Evolutionary conservation across 192 early-diverging fungal genomes (phyloP).

Genomic region (Coemansia sp.): DNA sequence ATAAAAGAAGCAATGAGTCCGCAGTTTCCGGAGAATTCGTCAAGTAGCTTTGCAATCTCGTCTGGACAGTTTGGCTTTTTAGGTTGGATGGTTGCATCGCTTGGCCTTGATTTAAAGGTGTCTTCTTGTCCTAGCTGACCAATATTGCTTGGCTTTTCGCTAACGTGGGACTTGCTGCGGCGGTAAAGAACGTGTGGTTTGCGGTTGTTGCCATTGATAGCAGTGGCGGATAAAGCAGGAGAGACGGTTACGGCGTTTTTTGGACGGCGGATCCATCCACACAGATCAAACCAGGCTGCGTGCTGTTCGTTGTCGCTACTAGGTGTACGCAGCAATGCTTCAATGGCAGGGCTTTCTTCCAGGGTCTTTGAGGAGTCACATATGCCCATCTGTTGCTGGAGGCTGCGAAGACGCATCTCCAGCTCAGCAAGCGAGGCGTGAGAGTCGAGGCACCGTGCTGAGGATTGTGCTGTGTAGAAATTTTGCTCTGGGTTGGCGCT

Average conservation of each 20-base stretch:
- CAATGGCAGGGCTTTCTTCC: neutral
- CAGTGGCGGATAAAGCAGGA: neutral
- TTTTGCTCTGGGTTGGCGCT: neutral
- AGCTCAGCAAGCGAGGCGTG: neutral
- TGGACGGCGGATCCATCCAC: constrained; percentile 30
- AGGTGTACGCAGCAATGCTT: neutral
- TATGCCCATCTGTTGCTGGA: neutral
- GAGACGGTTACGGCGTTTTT: neutral
- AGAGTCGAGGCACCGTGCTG: constrained; percentile 4
- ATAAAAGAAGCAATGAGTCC: constrained; percentile 34
- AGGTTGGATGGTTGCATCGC: neutral
- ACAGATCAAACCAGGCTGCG: constrained; percentile 22
- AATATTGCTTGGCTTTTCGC: constrained; percentile 18
- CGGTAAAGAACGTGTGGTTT: constrained; percentile 34
- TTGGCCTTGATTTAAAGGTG: neutral
- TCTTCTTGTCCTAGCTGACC: neutral
- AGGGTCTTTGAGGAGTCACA: constrained; percentile 5
- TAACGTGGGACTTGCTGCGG: constrained; percentile 12
- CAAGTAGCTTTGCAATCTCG: constrained; percentile 23
- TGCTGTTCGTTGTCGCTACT: neutral
- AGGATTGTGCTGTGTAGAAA: neutral
- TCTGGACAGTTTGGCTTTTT: neutral
- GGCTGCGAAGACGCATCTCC: constrained; percentile 6
- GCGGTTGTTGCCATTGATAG: neutral
- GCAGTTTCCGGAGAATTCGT: constrained; percentile 15